These are phyloP conservation scores for Lophiostoma macrostomum DNA, from an alignment of 495 filamentous ascomycete genomes.

Conservation along the genomic window DNA sequence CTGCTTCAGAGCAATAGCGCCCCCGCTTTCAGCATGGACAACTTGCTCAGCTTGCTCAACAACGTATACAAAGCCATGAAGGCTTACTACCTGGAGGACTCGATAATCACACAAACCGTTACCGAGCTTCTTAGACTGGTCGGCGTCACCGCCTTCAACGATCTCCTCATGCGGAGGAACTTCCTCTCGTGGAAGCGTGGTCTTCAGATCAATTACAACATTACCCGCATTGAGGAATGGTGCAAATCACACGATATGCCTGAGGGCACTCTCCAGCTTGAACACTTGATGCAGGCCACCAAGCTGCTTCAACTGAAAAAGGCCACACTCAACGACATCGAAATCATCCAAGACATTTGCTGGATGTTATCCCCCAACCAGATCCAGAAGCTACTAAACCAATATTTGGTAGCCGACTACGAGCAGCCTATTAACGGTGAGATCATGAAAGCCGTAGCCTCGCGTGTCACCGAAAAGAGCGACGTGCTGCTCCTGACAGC, in stretches of 20 bases:
- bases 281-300: slow-evolving; percentile 99
- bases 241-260: slow-evolving; percentile 99
- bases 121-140: slow-evolving; percentile 92
- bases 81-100: slow-evolving; percentile 92
- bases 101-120: slow-evolving; percentile 90
- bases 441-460: slow-evolving; percentile 99
- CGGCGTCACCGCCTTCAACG: slow-evolving; percentile 98
- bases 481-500: slow-evolving; percentile 89
- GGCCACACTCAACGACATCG: slow-evolving; percentile 97
- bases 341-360: slow-evolving; percentile 99
- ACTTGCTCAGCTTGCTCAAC: slow-evolving; percentile 92
- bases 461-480: slow-evolving; percentile 95
- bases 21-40: slow-evolving; percentile 98
- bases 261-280: slow-evolving; percentile 92
- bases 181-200: slow-evolving; percentile 99
- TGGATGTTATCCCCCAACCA: slow-evolving; percentile 99
- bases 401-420: slow-evolving; percentile 98
- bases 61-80: slow-evolving; percentile 98
- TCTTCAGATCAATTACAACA: slow-evolving; percentile 99
- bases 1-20: slow-evolving; percentile 80
- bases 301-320: slow-evolving; percentile 99
- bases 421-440: slow-evolving; percentile 99
- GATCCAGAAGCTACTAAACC: slow-evolving; percentile 97
- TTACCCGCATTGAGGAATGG: slow-evolving; percentile 99
- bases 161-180: slow-evolving; percentile 94